These are phyloP conservation scores for Salix brachista DNA, from an alignment of 345 rosid species.

Conservation along the genomic window DNA sequence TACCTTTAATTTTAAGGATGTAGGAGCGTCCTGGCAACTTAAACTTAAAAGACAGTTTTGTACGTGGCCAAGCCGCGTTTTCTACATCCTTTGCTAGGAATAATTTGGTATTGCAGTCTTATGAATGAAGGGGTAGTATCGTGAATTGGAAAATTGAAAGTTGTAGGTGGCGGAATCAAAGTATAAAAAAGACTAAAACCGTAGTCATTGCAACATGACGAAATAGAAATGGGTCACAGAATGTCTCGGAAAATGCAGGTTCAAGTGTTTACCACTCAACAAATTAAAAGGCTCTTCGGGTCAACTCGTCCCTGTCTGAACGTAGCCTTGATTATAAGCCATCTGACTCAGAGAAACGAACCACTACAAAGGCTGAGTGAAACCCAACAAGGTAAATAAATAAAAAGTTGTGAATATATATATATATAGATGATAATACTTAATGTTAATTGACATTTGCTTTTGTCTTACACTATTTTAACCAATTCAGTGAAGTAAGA, in stretches of 20 bases:
- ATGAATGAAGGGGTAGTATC: not conserved
- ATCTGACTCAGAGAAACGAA: not conserved
- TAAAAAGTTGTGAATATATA: not conserved
- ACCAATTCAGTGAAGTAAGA: too few species aligned
- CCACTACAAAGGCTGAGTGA: not conserved
- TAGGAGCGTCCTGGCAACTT: not conserved
- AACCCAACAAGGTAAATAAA: not conserved
- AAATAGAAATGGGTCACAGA: not conserved
- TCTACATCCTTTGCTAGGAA: too few species aligned
- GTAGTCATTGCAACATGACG: not conserved
- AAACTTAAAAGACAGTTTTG: constrained; percentile 8
- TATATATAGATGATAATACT: too few species aligned
- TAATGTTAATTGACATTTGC: too few species aligned
- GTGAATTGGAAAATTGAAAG: not conserved
- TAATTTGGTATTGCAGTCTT: not conserved
- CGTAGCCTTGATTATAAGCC: not conserved
- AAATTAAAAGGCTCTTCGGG: not conserved
- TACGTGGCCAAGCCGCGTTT: not conserved
- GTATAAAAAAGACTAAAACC: not conserved
- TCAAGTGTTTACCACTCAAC: not conserved
- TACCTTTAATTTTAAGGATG: constrained; percentile 20
- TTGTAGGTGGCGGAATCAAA: not conserved
- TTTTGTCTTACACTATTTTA: too few species aligned
- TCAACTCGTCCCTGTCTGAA: not conserved
- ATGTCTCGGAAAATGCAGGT: not conserved